A percentile compares a stretch with the other conserved stretches of the same genome.
These are phyloP conservation scores for Cryphonectria naterciae DNA, from an alignment of 2,329 filamentous ascomycete genomes.

Conservation along the genomic window DNA sequence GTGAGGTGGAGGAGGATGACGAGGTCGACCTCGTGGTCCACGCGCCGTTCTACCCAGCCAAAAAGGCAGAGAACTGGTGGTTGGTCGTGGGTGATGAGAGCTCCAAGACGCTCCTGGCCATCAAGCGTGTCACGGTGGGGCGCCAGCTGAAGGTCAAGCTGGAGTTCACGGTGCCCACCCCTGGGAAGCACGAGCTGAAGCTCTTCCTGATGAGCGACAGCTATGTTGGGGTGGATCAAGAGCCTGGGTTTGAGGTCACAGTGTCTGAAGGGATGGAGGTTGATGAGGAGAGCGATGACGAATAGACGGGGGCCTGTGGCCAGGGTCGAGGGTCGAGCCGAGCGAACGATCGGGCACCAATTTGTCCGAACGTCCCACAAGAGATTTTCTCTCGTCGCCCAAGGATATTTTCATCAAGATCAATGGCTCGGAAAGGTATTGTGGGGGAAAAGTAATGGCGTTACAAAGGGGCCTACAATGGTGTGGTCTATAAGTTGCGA, in stretches of 20 bases:
- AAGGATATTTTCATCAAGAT: not conserved
- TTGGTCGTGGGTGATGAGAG: conserved; percentile 92
- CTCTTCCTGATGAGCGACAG: conserved; percentile 96
- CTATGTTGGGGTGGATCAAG: conserved; percentile 96
- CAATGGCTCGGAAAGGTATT: not conserved
- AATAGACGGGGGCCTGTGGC: conserved; percentile 29
- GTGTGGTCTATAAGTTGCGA: conserved; percentile 1
- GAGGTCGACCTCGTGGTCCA: conserved; percentile 85
- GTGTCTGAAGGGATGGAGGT: conserved; percentile 95
- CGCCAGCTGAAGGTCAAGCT: conserved; percentile 76
- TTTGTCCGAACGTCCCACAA: not conserved
- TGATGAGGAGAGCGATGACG: conserved; percentile 73
- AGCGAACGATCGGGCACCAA: conserved; percentile 10
- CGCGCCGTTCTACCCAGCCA: conserved; percentile 88
- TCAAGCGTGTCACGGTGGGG: conserved; percentile 91
- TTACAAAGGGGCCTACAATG: conserved; percentile 4
- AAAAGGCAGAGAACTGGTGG: conserved; percentile 99
- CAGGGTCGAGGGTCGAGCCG: not conserved
- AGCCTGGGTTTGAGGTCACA: conserved; percentile 82
- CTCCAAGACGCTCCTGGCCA: conserved; percentile 83
- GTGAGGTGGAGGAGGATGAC: conserved; percentile 74
- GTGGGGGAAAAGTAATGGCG: conserved; percentile 1
- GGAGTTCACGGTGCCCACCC: conserved; percentile 84
- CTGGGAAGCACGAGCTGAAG: conserved; percentile 86
- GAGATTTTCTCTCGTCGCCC: not conserved